These are phyloP conservation scores for Juncus inflexus DNA, from an alignment of 176 grass and related monocot species.

Conservation along the genomic window DNA sequence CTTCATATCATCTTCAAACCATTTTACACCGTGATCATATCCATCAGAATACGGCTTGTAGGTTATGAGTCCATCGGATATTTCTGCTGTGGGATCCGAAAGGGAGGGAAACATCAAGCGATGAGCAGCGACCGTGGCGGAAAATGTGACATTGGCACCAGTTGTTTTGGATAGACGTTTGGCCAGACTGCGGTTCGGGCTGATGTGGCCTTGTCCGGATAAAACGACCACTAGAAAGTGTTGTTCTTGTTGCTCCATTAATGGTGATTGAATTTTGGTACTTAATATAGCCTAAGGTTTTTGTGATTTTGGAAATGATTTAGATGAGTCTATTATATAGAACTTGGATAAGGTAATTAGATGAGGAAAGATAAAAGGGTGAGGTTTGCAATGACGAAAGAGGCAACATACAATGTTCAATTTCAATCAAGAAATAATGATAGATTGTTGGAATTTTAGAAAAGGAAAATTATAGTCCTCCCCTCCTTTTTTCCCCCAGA, in stretches of 20 bases:
- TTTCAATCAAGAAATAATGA: too few relatives aligned
- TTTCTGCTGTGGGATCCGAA: not conserved
- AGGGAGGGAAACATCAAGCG: slow-evolving; percentile 24
- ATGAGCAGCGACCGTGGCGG: slow-evolving; percentile 27
- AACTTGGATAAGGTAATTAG: not conserved
- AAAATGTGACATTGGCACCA: slow-evolving; percentile 27
- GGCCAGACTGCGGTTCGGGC: slow-evolving; percentile 14
- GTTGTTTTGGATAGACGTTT: slow-evolving; percentile 1
- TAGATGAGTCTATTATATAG: too few relatives aligned
- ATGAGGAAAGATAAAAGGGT: too few relatives aligned
- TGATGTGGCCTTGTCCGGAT: slow-evolving; percentile 27
- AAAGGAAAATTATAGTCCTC: not conserved
- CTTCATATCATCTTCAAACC: not conserved
- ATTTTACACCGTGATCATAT: slow-evolving; percentile 24
- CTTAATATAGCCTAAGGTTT: not conserved
- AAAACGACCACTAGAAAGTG: slow-evolving; percentile 24
- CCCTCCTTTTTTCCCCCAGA: too few relatives aligned
- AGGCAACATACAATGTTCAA: too few relatives aligned
- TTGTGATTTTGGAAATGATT: too few relatives aligned
- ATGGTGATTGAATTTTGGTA: too few relatives aligned
- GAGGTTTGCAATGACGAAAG: too few relatives aligned
- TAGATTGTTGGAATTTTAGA: too few relatives aligned
- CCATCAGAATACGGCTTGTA: slow-evolving; percentile 35
- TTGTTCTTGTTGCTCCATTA: not conserved
- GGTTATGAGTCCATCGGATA: slow-evolving; percentile 1